Percentiles rank a stretch among this genome's conserved stretches.
Conservation (phyloP, 805 yeast species). For the Blastobotrys peoriensis region DNA sequence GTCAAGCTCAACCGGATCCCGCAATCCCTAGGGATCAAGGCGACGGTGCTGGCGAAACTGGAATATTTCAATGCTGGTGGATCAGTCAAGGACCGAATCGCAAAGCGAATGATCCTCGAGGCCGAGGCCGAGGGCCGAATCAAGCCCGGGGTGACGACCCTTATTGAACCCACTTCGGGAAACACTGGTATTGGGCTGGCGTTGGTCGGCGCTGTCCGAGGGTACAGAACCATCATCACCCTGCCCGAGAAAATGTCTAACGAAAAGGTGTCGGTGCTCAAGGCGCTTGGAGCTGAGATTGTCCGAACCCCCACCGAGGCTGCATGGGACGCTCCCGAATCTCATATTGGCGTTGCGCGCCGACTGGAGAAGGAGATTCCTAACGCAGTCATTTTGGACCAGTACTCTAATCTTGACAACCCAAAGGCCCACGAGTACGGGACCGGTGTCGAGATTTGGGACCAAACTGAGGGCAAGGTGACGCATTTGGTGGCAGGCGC, state of each 20-base stretch:
- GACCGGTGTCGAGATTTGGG: slow-evolving; percentile 81
- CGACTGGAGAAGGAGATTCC: slow-evolving; percentile 78
- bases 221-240: slow-evolving; percentile 81
- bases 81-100: slow-evolving; percentile 83
- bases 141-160: slow-evolving; percentile 69
- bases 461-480: slow-evolving; percentile 65
- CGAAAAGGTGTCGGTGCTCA: slow-evolving; percentile 80
- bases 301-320: slow-evolving; percentile 90
- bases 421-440: slow-evolving; percentile 81
- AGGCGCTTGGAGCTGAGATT: slow-evolving; percentile 86
- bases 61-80: slow-evolving; percentile 88
- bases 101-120: slow-evolving; percentile 77
- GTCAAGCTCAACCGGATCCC: slow-evolving; percentile 72
- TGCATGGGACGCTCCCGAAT: slow-evolving; percentile 88
- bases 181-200: slow-evolving; percentile 91
- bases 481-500: slow-evolving; percentile 84
- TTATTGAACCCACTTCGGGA: slow-evolving; percentile 88
- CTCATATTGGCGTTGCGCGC: slow-evolving; percentile 83
- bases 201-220: slow-evolving; percentile 77
- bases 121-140: slow-evolving; percentile 74
- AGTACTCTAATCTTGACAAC: slow-evolving; percentile 70
- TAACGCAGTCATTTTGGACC: slow-evolving; percentile 78
- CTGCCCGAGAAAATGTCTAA: slow-evolving; percentile 90
- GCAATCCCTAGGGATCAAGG: slow-evolving; percentile 66
- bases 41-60: slow-evolving; percentile 57